These are phyloP conservation scores for Jasminum sambac DNA, from an alignment of 257 asterid species.

Conservation along the genomic window DNA sequence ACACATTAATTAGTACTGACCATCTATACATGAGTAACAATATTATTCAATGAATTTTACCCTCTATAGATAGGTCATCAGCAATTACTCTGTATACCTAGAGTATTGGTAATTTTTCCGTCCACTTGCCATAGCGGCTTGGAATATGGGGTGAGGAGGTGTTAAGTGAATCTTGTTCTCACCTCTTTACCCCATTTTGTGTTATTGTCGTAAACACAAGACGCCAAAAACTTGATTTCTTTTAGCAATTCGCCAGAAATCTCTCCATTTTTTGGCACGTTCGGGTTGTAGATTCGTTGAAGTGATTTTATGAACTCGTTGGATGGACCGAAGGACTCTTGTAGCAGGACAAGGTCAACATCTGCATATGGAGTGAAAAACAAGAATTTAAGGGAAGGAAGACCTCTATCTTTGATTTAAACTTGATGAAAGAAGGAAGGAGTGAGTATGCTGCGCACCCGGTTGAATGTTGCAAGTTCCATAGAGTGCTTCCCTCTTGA, in stretches of 20 bases:
- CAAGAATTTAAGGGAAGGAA: not conserved
- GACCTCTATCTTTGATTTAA: not conserved
- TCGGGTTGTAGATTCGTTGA: conserved; percentile 20
- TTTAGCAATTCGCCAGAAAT: conserved; percentile 22
- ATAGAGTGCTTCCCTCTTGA: conserved; percentile 52
- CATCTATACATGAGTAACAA: no score
- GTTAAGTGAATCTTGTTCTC: conserved; percentile 16
- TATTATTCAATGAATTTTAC: no score
- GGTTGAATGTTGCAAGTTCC: conserved; percentile 27
- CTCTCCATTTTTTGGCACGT: conserved; percentile 25
- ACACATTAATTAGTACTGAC: no score
- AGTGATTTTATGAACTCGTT: conserved; percentile 49
- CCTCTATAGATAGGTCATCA: no score
- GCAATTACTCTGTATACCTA: no score
- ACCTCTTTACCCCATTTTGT: conserved; percentile 65
- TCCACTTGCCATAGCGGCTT: not conserved
- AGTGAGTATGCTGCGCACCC: conserved; percentile 19
- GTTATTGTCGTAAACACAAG: conserved; percentile 45
- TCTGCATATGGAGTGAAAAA: conserved; percentile 23
- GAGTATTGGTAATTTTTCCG: no score
- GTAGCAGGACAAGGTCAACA: conserved; percentile 36
- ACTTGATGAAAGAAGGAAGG: no score
- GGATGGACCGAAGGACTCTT: conserved; percentile 51
- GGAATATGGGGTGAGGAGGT: not conserved
- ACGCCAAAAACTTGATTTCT: conserved; percentile 45